Conservation (phyloP, 805 yeast genomes). For the Zygotorulaspora sp. region DNA sequence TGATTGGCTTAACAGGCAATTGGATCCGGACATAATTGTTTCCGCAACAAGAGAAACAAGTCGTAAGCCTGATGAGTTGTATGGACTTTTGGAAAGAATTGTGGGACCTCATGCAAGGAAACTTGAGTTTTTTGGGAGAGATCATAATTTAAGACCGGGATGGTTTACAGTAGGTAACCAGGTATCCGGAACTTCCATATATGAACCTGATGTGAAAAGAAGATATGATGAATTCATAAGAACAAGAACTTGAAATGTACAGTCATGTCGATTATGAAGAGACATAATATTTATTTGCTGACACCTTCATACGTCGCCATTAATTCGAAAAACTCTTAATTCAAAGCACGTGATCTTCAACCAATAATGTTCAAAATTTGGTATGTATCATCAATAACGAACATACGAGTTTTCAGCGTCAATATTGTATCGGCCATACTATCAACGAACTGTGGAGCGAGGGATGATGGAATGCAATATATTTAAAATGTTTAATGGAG, state of each 20-base stretch:
- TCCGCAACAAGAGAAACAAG: slow-evolving; percentile 84
- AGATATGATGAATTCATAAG: slow-evolving; percentile 34
- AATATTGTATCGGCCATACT: too few species aligned
- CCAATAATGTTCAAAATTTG: slow-evolving; percentile 7
- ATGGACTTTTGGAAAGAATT: slow-evolving; percentile 77
- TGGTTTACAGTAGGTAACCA: slow-evolving; percentile 91
- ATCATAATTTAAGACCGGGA: slow-evolving; percentile 80
- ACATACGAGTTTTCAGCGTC: too few species aligned
- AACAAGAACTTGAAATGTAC: too few species aligned
- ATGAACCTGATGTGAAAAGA: slow-evolving; percentile 52
- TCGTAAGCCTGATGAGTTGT: slow-evolving; percentile 87
- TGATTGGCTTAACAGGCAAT: slow-evolving; percentile 56
- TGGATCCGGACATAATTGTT: slow-evolving; percentile 75
- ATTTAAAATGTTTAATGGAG: too few species aligned
- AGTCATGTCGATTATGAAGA: too few species aligned
- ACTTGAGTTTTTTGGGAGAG: slow-evolving; percentile 84
- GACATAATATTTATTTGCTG: too few species aligned
- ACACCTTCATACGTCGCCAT: too few species aligned
- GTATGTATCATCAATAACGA: neutral
- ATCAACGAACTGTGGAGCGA: too few species aligned
- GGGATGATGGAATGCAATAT: too few species aligned
- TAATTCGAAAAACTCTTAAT: too few species aligned
- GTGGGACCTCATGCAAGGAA: slow-evolving; percentile 76
- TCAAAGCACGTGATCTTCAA: slow-evolving; percentile 9
- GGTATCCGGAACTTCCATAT: slow-evolving; percentile 52